Percentiles rank a stretch among this genome's conserved stretches.
Conservation (phyloP, 2,329 filamentous ascomycete genomes). For the Shiraia bambusicola region DNA sequence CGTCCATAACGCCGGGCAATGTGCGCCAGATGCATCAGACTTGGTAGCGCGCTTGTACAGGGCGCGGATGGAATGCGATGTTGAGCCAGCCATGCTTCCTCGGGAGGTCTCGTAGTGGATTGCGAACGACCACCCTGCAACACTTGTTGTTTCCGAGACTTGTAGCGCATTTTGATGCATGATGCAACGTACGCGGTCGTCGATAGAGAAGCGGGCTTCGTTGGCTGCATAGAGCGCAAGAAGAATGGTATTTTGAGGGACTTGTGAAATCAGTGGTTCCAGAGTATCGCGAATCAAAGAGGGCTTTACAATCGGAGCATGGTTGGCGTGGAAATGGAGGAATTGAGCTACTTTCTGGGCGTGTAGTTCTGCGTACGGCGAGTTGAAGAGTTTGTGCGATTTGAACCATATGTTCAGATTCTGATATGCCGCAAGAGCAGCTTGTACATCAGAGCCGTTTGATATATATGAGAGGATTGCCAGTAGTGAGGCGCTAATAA, state of each 20-base stretch:
- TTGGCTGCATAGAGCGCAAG: conserved; percentile 72
- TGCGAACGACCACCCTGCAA: conserved; percentile 57
- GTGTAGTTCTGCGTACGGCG: conserved; percentile 59
- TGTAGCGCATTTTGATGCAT: conserved; percentile 50
- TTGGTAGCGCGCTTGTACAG: conserved; percentile 57
- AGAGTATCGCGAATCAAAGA: conserved; percentile 64
- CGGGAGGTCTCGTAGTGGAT: conserved; percentile 58
- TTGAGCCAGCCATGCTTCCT: conserved; percentile 45
- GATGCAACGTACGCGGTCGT: conserved; percentile 73
- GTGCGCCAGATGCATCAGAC: conserved; percentile 22
- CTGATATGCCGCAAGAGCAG: conserved; percentile 44
- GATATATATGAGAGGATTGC: conserved; percentile 69
- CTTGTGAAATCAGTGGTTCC: conserved; percentile 60
- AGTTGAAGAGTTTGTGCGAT: conserved; percentile 19
- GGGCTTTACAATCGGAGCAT: conserved; percentile 67
- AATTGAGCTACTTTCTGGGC: conserved; percentile 69
- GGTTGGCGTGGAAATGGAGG: conserved; percentile 64
- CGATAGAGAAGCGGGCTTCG: conserved; percentile 69
- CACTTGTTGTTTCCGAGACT: conserved; percentile 30
- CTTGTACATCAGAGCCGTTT: conserved; percentile 33
- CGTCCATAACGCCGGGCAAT: conserved; percentile 37
- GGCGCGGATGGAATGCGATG: conserved; percentile 55
- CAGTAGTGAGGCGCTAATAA: conserved; percentile 61
- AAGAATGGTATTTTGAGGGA: conserved; percentile 76
- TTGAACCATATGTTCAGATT: conserved; percentile 25